Conservation (phyloP, 2,329 filamentous ascomycete genomes). For the Davidsoniella virescens region DNA sequence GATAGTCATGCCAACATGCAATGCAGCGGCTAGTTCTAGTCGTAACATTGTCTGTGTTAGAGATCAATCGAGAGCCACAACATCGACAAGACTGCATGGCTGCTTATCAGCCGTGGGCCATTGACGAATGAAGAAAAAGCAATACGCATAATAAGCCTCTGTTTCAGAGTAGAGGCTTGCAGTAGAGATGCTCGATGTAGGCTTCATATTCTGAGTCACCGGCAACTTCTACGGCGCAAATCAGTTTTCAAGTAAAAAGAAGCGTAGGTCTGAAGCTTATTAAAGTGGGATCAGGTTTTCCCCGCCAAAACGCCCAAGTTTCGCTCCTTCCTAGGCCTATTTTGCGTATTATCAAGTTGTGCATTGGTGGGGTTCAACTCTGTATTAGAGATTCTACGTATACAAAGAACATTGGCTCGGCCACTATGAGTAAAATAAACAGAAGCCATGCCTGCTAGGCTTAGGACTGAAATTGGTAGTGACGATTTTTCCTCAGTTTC, state of each 20-base stretch:
- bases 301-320: neutral
- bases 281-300: neutral
- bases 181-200: too few species aligned
- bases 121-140: too few species aligned
- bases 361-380: conserved; percentile 2
- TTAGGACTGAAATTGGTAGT: neutral
- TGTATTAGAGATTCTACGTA: neutral
- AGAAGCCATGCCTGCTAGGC: neutral
- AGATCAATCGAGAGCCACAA: too few species aligned
- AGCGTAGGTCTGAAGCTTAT: neutral
- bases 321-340: neutral
- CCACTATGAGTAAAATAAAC: neutral
- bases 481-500: neutral
- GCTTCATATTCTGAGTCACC: neutral
- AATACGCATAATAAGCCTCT: too few species aligned
- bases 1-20: too few species aligned
- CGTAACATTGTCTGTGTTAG: too few species aligned
- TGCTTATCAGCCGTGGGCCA: too few species aligned
- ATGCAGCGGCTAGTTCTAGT: too few species aligned
- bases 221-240: neutral
- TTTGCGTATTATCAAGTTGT: neutral
- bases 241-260: neutral
- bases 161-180: too few species aligned
- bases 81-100: too few species aligned
- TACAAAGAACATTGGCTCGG: neutral